Evolutionary conservation across 2,329 filamentous ascomycete genomes (phyloP), one percentile per base, ranked within the genome.

Genomic region (Orbilia brochopaga): DNA sequence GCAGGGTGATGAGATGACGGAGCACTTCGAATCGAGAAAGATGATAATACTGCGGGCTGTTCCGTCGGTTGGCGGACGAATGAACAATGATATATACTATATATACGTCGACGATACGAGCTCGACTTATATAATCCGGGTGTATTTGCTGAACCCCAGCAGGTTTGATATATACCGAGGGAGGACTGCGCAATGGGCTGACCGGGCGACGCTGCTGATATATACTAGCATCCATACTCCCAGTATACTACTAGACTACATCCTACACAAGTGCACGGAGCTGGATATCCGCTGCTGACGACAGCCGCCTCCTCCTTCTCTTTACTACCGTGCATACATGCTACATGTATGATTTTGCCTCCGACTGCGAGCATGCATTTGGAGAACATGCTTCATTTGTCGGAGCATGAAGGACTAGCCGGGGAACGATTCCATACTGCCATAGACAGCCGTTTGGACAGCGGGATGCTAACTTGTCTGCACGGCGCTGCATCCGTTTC

Each of bases 301-400:
- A 19, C 44, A 19, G 15, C 2, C 17, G 44, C 44, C 8, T 15
- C 44, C 21, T 48, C n/a, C 17, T 19, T 19, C 8, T 48, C 5
- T 3, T 19, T 48, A n/a, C 13, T 5, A 13, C 37, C n/a, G n/a
- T 17, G n/a, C 3, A 42, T 6, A 13, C 5, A 42, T 42, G 37
- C 37, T 17, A 13, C 44, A 48, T 2, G 11, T 19, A 21, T 23
- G 2, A 19, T 48, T 21, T 48, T 48, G 44, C 19, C 44, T 48
- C 44, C 44, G 44, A 19, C n/a, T 19, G 44, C 8, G 44, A 48
- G 44, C 44, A 48, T n/a, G 17, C 19, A 5, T 8, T 8, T 17
- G 44, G 44, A 48, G 44, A 19, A 48, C 19, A 48, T 48, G 44
- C 44, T 48, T 48, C 44, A 2, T 48, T 48, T 19, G 44, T 48